phyloP scores from a whole-genome alignment of 2,329 filamentous ascomycete genomes.

The Myriosclerotinia duriaeana region DNA sequence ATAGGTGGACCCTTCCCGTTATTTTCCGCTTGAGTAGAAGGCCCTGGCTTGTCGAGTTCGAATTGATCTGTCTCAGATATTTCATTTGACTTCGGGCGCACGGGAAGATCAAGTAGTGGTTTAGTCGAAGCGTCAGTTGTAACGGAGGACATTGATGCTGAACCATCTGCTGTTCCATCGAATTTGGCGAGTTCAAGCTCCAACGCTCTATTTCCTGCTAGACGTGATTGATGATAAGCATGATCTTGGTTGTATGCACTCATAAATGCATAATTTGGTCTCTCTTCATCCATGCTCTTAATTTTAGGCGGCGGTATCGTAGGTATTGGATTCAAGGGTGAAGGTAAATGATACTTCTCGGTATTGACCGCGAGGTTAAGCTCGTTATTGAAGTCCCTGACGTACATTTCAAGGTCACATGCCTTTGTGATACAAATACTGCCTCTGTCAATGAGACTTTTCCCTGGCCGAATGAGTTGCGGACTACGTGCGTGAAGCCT shows the following conservation, averaged over 20 bases:
- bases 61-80: not conserved
- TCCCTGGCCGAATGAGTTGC: not conserved
- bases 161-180: not conserved
- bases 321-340: not conserved
- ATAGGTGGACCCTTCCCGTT: not conserved
- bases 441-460: not conserved
- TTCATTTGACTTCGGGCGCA: not conserved
- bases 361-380: not conserved
- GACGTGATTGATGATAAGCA: slow-evolving; percentile 14
- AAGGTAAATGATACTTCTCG: not conserved
- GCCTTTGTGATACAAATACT: not conserved
- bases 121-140: not conserved
- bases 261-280: slow-evolving; percentile 21
- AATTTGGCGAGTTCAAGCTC: slow-evolving; percentile 4
- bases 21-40: not conserved
- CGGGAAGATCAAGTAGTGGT: not conserved
- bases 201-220: slow-evolving; percentile 2
- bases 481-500: not conserved
- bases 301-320: not conserved
- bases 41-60: not conserved
- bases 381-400: slow-evolving; percentile 13
- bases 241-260: slow-evolving; percentile 21
- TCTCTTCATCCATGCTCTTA: not conserved
- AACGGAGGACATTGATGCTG: slow-evolving; percentile 4
- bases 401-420: not conserved